Evolutionary conservation across 495 filamentous ascomycete genomes (phyloP).

Genomic region (Neurospora pannonica): DNA sequence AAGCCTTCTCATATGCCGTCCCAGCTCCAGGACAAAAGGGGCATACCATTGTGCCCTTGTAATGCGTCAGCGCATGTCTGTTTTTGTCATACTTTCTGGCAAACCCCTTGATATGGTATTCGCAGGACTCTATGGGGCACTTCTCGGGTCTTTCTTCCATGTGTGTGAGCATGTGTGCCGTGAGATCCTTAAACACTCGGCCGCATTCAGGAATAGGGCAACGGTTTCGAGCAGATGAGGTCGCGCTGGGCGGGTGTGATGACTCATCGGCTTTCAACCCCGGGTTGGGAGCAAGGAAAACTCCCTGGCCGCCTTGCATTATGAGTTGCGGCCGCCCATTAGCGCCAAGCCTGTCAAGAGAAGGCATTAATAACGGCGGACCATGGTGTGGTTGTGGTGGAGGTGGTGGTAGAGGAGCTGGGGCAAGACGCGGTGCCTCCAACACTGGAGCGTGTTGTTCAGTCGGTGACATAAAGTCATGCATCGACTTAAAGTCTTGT

Average conservation of each 20-base stretch:
- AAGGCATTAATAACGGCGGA: constrained; percentile 19
- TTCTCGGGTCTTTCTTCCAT: constrained; percentile 91
- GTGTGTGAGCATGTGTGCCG: constrained; percentile 95
- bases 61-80: constrained; percentile 94
- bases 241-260: constrained; percentile 29
- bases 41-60: constrained; percentile 99
- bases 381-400: constrained; percentile 34
- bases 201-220: constrained; percentile 83
- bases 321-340: constrained; percentile 15
- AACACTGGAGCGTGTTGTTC: constrained; percentile 27
- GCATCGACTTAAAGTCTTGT: constrained; percentile 27
- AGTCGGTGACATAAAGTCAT: constrained; percentile 31
- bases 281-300: constrained; percentile 34
- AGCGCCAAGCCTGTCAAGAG: constrained; percentile 12
- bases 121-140: constrained; percentile 88
- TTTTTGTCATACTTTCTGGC: constrained; percentile 98
- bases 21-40: constrained; percentile 93
- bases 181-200: constrained; percentile 85
- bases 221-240: constrained; percentile 37
- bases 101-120: constrained; percentile 93
- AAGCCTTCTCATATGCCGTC: constrained; percentile 90
- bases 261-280: constrained; percentile 50
- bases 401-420: constrained; percentile 38
- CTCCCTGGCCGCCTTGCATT: constrained; percentile 10
- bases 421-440: constrained; percentile 33